A percentile compares a stretch with the other conserved stretches of the same genome.
These are phyloP conservation scores for Actinomucor elegans DNA, from an alignment of 371 early-diverging fungal species.

Conservation along the genomic window DNA sequence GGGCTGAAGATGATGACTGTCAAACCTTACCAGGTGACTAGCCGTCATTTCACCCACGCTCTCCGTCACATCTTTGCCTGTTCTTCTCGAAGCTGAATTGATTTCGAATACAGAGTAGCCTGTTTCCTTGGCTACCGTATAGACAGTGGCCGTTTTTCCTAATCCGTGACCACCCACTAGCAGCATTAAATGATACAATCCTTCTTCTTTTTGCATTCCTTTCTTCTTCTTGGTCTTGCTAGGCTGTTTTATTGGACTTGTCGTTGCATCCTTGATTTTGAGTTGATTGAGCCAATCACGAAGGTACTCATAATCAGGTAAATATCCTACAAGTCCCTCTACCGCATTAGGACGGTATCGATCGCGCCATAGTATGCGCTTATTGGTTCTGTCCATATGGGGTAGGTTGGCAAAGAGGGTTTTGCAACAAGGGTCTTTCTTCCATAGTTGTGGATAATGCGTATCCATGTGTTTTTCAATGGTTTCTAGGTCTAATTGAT, in stretches of 20 bases:
- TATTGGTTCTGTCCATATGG: not conserved
- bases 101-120: conserved; percentile 78
- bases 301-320: conserved; percentile 4
- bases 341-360: conserved; percentile 29
- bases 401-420: not conserved
- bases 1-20: not conserved
- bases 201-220: not conserved
- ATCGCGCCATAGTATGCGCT: conserved; percentile 25
- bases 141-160: conserved; percentile 77
- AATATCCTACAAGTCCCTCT: conserved; percentile 15
- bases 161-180: conserved; percentile 68
- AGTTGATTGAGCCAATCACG: conserved; percentile 27
- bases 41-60: conserved; percentile 69
- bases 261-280: conserved; percentile 12
- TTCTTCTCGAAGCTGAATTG: conserved; percentile 62
- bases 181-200: conserved; percentile 38
- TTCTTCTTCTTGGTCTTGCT: conserved; percentile 1
- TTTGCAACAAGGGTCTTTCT: not conserved
- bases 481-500: not conserved
- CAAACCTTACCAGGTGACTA: conserved; percentile 58
- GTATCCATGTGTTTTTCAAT: not conserved
- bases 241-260: conserved; percentile 1
- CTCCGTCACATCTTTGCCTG: conserved; percentile 67
- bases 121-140: conserved; percentile 67
- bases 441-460: not conserved